Evolutionary conservation across 495 filamentous ascomycete genomes (phyloP), one percentile per base, ranked within the genome.

Genomic region (Saxispiralis lemnorum): DNA sequence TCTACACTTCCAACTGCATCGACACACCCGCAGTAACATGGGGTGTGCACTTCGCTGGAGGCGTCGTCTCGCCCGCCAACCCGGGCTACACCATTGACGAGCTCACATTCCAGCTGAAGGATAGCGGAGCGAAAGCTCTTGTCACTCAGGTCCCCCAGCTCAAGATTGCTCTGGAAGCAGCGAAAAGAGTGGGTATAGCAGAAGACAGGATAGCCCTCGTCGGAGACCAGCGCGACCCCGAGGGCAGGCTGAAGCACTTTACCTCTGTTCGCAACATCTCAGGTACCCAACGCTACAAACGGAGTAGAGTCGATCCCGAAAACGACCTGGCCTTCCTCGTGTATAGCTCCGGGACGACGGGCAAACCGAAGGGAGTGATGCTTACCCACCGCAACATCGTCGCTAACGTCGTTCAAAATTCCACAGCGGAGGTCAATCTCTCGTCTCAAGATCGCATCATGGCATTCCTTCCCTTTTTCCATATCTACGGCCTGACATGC

Each of bases 291-390:
- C 54, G 61, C 37, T 65, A 63, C 44, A 62, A 69, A 31, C 63
- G 62, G 43, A 60, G 64, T 34, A 65, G 66, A 44, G 44, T 73
- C 17, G 60, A 74, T 44, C 67, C 72, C 0, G 61, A 64, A 37
- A 67, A 71, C 44, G 79, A 82, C 48, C 39, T 76, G 11, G 73
- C 74, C 13, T 83, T 81, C 52, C 59, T 83, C 39, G 66, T 89
- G 47, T 96, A 94, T 60, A 80, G 73, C 28, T 83, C 77, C 30
- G 88, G 88, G n/a, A 95, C 88, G 0, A 94, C 87, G 0, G 88
- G 88, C 12, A 60, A 82, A 42, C 87, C 89, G 1, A 95, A 96
- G 61, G 88, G 88, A 14, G 88, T 94, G n/a, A 81, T 82, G 74
- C 63, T 95, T 7, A 79, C 71, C 33, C 88, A 96, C 56, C 52